Evolutionary conservation across 1,284 basidiomycete genomes (phyloP), one percentile per base, ranked within the genome.

Genomic region (Sanguinoderma infundibulare): DNA sequence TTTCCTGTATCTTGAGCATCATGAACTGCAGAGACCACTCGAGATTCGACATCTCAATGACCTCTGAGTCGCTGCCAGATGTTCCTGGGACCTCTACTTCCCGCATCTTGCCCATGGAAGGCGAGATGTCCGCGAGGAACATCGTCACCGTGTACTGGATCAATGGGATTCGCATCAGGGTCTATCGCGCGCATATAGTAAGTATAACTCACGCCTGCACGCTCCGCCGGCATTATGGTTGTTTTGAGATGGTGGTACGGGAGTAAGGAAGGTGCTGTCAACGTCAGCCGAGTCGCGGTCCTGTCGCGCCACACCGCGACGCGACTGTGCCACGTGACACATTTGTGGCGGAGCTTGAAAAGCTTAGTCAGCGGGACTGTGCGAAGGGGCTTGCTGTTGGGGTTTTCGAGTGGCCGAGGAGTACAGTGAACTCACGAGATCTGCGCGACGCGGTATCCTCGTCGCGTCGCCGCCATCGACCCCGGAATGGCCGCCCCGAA

Each of bases 41-140:
- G 28, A 98, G 81, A 71, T 93, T 90, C 12, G 91, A 86, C 74
- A 89, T 87, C 69, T 91, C 82, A 20, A 81, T 75, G 5, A 79
- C 78, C 35, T 78, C 79, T 44, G 76, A 71, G 67, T 87, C 81
- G 53, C 83, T 85, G 40, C 84, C 77, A 7, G 81, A 76, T 32
- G 79, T 80, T 32, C 79, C 80, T 5, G 88, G 82, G 34, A 92
- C 76, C 46, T 86, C 80, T 51, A 90, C 80, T 5, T 78, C 79
- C 59, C 87, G 79, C 58, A 78, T 74, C 59, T 82, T 85, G 20
- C 84, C 89, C 95, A 98, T 97, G 40, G 93, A 89, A 55, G 90
- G 85, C 2, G 94, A 96, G 50, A 92, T 80, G 79, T 98, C 96
- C 70, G 98, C 78, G 71, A 95, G 83, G 72, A 95, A 98, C 84